A percentile compares a stretch with the other conserved stretches of the same genome.
These are phyloP conservation scores for Rhodamnia rubescens DNA, from an alignment of 345 rosid genomes.

Conservation along the genomic window DNA sequence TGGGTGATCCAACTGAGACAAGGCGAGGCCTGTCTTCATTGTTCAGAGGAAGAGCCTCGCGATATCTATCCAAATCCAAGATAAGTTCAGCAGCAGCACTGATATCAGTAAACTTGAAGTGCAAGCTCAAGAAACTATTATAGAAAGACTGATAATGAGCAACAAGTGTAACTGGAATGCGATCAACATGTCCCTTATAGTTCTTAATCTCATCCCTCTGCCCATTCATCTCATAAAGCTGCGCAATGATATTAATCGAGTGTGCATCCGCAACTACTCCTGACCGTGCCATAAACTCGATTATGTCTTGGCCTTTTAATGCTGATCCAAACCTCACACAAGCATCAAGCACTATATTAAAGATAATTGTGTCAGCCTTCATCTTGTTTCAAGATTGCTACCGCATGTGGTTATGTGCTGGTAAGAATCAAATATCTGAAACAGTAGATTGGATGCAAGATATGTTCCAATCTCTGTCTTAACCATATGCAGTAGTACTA, in stretches of 20 bases:
- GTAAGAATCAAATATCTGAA: conserved; percentile 40
- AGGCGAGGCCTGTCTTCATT: conserved; percentile 18
- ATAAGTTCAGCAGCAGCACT: conserved; percentile 56
- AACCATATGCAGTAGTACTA: conserved; percentile 63
- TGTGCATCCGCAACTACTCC: conserved; percentile 65
- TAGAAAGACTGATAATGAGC: conserved; percentile 46
- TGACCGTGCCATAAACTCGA: conserved; percentile 55
- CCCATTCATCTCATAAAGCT: conserved; percentile 62
- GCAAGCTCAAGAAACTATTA: conserved; percentile 56
- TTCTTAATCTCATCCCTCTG: conserved; percentile 67
- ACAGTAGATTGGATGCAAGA: conserved; percentile 55
- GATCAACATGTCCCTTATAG: conserved; percentile 43
- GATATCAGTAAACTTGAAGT: conserved; percentile 63
- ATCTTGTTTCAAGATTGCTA: conserved; percentile 14
- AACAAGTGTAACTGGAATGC: conserved; percentile 24
- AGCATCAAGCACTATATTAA: conserved; percentile 69
- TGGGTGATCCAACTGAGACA: conserved; percentile 64
- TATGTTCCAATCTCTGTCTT: conserved; percentile 58
- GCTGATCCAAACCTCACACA: conserved; percentile 55
- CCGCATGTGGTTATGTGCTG: not conserved
- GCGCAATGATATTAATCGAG: conserved; percentile 44
- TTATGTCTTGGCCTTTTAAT: conserved; percentile 60
- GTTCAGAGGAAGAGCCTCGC: conserved; percentile 10
- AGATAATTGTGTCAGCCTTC: conserved; percentile 55
- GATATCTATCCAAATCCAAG: conserved; percentile 28